Percentiles rank a stretch among this genome's conserved stretches.
These are phyloP conservation scores for Metschnikowia vanudenii DNA, from an alignment of 805 yeast species.

Conservation along the genomic window DNA sequence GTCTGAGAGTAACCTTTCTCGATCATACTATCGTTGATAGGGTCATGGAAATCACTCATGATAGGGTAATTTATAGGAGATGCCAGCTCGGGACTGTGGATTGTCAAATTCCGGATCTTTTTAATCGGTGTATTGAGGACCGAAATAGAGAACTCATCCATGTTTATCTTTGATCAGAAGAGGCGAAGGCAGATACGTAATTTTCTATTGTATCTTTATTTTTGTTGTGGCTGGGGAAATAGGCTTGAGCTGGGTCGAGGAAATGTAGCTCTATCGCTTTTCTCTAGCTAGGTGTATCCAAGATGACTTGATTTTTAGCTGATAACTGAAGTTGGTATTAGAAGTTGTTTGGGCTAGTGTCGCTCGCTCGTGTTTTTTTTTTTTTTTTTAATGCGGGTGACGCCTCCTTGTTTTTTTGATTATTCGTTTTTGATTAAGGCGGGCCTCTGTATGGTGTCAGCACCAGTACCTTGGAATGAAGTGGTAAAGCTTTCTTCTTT, in stretches of 20 bases:
- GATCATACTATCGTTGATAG: constrained; percentile 17
- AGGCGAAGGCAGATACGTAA: background rate
- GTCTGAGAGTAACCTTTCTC: constrained; percentile 22
- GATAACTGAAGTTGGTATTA: too few relatives aligned
- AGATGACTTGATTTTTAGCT: too few relatives aligned
- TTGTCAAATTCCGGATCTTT: constrained; percentile 31
- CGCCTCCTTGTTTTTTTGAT: background rate
- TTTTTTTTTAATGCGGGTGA: background rate
- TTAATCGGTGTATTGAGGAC: constrained; percentile 41
- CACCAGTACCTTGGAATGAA: background rate
- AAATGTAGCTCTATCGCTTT: too few relatives aligned
- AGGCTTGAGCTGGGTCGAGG: too few relatives aligned
- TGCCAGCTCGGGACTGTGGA: constrained; percentile 30
- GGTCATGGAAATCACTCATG: constrained; percentile 16
- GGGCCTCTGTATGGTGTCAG: background rate
- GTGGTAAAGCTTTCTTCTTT: background rate
- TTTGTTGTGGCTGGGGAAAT: too few relatives aligned
- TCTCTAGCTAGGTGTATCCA: too few relatives aligned
- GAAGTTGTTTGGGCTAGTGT: too few relatives aligned
- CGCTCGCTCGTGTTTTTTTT: background rate
- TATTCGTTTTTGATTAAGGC: background rate
- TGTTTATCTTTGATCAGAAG: background rate
- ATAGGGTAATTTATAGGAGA: constrained; percentile 18
- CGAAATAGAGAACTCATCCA: constrained; percentile 18
- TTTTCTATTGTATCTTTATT: too few relatives aligned